Evolutionary conservation across 495 filamentous ascomycete species (phyloP), one percentile per base, ranked within the genome.

Genomic region (Xylona heveae): DNA sequence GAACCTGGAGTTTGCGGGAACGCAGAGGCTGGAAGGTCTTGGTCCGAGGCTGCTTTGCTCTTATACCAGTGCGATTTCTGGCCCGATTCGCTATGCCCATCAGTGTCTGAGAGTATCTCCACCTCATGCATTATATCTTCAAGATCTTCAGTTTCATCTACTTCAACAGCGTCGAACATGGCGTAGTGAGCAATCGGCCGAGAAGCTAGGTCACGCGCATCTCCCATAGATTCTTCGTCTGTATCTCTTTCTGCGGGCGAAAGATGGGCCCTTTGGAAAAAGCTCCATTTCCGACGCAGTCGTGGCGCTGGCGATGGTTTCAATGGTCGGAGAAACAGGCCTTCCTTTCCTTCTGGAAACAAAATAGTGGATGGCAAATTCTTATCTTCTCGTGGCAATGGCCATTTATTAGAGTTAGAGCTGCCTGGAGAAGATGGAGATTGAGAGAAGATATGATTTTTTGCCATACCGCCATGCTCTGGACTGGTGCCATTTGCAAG

Each of bases 151-250:
- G 62, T 44, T 32, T 77, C 74, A 3, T 71, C 71, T 35, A 66
- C 65, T 38, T 85, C 78, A 2, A 65, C 68, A 19, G 66, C 58
- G 39, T 88, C 82, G 33, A 88, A 61, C 39, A 88, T 58, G 1
- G 81, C 78, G 50, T 94, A 94, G 43, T 90, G 83, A 2, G 83
- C 72, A 36, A 68, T 46, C 15, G 59, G 57, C 12, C 63, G 57
- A 27, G 39, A 46, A 17, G 46, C 47, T 13, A 46, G 38, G 6
- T 51, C 36, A 6, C 50, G 45, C n/a, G 59, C 40, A 21, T 63
- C 50, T 4, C 49, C 48, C 13, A 54, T 58, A 34, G 52, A 52
- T 15, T 62, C 42, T 31, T 55, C 38, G 42, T 13, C 22, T 21
- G 15, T 41, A 52, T 24, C 33, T 38, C 24, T 31, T 41, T 38